Conservation (phyloP, 768 basidiomycete species). For the Boletus rubropictus region DNA sequence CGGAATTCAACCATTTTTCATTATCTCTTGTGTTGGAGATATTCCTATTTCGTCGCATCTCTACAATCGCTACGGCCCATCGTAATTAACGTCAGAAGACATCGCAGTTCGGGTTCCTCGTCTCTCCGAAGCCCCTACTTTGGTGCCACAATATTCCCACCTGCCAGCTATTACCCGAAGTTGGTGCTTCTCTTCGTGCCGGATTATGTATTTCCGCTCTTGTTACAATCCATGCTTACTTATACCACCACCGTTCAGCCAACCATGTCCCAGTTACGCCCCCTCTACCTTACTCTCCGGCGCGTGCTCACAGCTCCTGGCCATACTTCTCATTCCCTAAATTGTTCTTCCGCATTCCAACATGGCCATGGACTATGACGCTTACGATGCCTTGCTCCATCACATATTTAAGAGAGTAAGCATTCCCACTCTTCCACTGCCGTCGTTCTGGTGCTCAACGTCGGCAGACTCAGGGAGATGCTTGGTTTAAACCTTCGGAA, state of each 20-base stretch:
- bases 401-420: slow-evolving; percentile 71
- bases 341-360: neutral
- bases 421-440: slow-evolving; percentile 1
- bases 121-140: neutral
- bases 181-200: neutral
- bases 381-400: slow-evolving; percentile 73
- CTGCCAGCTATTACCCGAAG: too few species aligned
- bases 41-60: slow-evolving; percentile 5
- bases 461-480: slow-evolving; percentile 68
- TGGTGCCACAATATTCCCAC: slow-evolving; percentile 1
- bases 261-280: neutral
- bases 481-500: slow-evolving; percentile 83
- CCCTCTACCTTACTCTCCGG: slow-evolving; percentile 1
- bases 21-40: neutral
- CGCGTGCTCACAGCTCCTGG: neutral
- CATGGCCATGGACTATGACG: slow-evolving; percentile 54
- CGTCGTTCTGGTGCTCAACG: neutral
- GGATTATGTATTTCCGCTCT: neutral
- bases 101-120: slow-evolving; percentile 6
- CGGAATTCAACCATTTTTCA: slow-evolving; percentile 11
- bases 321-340: neutral
- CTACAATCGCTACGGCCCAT: slow-evolving; percentile 2
- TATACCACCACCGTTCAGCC: slow-evolving; percentile 9
- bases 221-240: slow-evolving; percentile 11
- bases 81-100: slow-evolving; percentile 21